Evolutionary conservation across 192 early-diverging fungal species (phyloP).

Genomic region (Phycomyces blakesleeanus): DNA sequence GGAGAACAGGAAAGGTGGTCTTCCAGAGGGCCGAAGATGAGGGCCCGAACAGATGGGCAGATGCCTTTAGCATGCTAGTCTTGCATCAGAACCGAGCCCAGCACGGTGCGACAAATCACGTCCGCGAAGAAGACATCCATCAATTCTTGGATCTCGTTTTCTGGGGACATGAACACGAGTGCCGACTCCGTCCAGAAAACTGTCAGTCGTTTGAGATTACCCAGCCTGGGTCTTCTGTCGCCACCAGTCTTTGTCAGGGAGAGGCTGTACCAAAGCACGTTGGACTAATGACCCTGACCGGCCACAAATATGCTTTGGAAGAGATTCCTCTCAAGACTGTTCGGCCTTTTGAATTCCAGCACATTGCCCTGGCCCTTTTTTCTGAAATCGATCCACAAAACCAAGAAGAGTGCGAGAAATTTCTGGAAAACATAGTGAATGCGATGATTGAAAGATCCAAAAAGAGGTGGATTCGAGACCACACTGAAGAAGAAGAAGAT

Average conservation of each 20-base stretch:
- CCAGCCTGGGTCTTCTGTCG: conserved; percentile 91
- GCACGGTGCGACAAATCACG: conserved; percentile 80
- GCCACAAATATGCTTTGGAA: conserved; percentile 64
- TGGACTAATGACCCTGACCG: conserved; percentile 59
- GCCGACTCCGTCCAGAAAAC: conserved; percentile 70
- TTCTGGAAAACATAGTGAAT: conserved; percentile 55
- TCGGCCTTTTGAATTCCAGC: conserved; percentile 83
- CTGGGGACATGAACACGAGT: conserved; percentile 99
- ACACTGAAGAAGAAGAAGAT: conserved; percentile 22
- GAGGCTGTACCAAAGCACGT: conserved; percentile 71
- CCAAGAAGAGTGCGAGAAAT: conserved; percentile 47
- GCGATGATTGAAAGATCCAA: conserved; percentile 66
- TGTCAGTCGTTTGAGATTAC: conserved; percentile 75
- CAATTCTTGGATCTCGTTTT: conserved; percentile 79
- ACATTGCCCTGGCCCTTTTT: conserved; percentile 56
- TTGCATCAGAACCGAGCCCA: conserved; percentile 90
- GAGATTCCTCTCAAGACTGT: conserved; percentile 75
- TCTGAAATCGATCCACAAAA: conserved; percentile 50
- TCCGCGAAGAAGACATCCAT: conserved; percentile 83
- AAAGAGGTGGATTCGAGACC: conserved; percentile 44
- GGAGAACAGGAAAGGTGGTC: conserved; percentile 64
- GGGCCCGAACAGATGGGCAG: conserved; percentile 62
- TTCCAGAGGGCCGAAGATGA: conserved; percentile 44
- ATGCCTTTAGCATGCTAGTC: conserved; percentile 77
- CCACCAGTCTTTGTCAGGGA: conserved; percentile 82